Conservation (phyloP, 225 moss, liverwort and hornwort species). For the Pleurozium schreberi region DNA sequence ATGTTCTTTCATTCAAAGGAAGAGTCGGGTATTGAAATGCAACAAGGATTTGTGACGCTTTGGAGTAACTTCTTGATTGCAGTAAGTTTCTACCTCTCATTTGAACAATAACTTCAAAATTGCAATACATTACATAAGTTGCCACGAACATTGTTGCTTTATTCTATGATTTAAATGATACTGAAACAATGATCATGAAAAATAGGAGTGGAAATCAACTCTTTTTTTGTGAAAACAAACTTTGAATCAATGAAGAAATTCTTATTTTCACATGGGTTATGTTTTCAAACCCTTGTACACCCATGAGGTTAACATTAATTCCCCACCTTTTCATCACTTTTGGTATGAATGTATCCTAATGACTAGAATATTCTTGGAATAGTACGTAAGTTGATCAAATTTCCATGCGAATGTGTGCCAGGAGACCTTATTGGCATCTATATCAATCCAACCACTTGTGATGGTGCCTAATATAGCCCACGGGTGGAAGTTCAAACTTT, state of each 20-base stretch:
- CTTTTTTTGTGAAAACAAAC: background rate
- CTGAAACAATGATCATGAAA: background rate
- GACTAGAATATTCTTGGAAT: rapidly evolving
- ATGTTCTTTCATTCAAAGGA: background rate
- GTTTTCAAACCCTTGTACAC: background rate
- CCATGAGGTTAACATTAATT: background rate
- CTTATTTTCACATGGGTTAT: too few relatives aligned
- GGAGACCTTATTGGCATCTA: background rate
- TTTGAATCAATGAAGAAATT: background rate
- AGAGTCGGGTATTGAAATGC: background rate
- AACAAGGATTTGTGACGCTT: background rate
- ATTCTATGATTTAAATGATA: background rate
- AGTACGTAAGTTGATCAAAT: background rate
- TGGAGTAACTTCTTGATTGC: background rate
- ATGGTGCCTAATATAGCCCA: background rate
- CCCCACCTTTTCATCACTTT: background rate
- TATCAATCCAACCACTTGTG: background rate
- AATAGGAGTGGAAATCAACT: background rate
- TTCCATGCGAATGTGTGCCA: background rate
- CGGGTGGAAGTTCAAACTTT: background rate
- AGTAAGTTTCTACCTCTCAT: background rate
- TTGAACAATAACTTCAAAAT: background rate
- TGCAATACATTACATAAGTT: background rate
- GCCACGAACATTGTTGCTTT: background rate
- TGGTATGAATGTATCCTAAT: background rate